Percentiles rank a stretch among this genome's conserved stretches.
phyloP scores from a whole-genome alignment of 169 alveolate species.

The Plasmodium gaboni region DNA sequence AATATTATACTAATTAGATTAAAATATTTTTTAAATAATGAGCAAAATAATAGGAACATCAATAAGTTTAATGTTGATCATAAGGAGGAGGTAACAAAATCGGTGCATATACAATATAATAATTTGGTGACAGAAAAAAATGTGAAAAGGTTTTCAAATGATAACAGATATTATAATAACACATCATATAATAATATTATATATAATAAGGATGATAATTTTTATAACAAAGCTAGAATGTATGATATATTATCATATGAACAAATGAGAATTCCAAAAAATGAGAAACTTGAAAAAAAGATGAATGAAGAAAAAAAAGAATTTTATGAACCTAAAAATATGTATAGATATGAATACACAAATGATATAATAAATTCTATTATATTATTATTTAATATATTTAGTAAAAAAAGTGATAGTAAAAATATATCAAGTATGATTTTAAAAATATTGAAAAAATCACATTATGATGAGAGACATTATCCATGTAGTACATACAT shows the following conservation, averaged over 20 bases:
- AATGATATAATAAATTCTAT: not conserved
- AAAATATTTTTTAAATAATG: conserved; percentile 3
- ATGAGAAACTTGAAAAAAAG: not conserved
- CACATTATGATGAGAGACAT: conserved; percentile 8
- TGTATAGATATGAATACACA: no score
- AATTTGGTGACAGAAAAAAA: not conserved
- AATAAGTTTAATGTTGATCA: not conserved
- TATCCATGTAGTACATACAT: conserved; percentile 12
- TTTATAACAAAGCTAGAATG: not conserved
- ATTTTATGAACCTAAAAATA: no score
- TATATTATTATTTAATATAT: conserved; percentile 36
- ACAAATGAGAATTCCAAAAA: not conserved
- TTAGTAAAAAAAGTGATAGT: conserved; percentile 52
- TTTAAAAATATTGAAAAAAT: conserved; percentile 28
- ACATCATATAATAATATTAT: not conserved
- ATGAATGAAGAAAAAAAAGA: not conserved
- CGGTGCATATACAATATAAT: no score
- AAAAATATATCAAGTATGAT: conserved; percentile 26
- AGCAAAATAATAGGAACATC: not conserved
- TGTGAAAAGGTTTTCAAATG: not conserved
- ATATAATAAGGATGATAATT: not conserved
- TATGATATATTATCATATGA: not conserved
- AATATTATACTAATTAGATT: conserved; percentile 26
- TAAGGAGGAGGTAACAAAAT: not conserved
- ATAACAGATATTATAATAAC: not conserved